Evolutionary conservation across 202 grass and related monocot species (phyloP), one percentile per base, ranked within the genome.

Genomic region (Sporobolus alterniflorus): DNA sequence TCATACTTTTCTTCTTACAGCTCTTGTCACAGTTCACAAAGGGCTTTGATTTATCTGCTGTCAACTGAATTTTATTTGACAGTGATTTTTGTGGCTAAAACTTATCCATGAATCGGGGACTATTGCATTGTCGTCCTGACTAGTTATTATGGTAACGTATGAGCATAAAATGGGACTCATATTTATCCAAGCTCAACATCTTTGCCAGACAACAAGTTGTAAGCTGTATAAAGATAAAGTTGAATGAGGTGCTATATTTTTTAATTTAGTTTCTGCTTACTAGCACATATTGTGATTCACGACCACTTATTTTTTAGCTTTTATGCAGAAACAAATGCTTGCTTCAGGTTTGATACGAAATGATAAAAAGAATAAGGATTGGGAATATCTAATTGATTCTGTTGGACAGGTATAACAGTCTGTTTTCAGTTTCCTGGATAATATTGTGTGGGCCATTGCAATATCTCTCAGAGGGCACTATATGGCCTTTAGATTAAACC

Each of bases 341-440:
- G 78, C 82, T 67, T 72, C 95, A 28, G 63, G 77, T 77, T 56
- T 78, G 76, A 83, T 85, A 20, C 64, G 78, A 70, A 88, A 76
- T 75, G 82, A 74, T 71, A 36, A 56, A 22, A 79, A 89, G 26
- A 66, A 89, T 39, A 88, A 55, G 39, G 29, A 31, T 77, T 85
- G 71, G 77, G 46, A 83, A 59, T 71, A 78, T 86, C 90, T 42
- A n/a, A 12, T 9, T 4, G 6, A 18, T 26, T 67, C 73, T 87
- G 33, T 76, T 96, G 76, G 81, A 89, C 78, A 67, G 26, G 4
- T 65, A 81, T 60, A 71, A 44, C 30, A 88, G 26, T 81, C 78
- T 20, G 66, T 86, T 73, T 84, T 94, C 55, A 85, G 83, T 87
- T 89, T 96, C 54, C 80, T 96, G 73, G 81, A 91, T 8, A 50